Evolutionary conservation across 306 rosid species (phyloP).

Genomic region (Vigna hirtella): DNA sequence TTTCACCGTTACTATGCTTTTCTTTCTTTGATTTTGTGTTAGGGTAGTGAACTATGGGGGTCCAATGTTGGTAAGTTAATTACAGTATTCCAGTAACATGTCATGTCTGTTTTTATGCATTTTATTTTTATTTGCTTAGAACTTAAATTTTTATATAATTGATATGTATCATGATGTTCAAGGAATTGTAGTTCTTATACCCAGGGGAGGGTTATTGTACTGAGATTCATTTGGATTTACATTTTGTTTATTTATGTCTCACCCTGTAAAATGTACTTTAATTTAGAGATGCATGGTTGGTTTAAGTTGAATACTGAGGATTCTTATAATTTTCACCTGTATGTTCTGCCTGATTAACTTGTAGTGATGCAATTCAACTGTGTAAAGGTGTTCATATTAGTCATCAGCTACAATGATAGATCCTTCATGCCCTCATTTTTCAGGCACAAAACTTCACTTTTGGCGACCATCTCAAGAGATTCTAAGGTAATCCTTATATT

Average conservation of each 20-base stretch:
- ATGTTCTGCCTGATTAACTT: slow-evolving; percentile 9
- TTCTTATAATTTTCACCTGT: slow-evolving; percentile 9
- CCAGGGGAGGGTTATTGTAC: not conserved
- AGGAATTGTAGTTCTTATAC: slow-evolving; percentile 1
- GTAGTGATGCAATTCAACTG: not conserved
- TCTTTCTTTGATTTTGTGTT: slow-evolving; percentile 1
- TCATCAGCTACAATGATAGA: slow-evolving; percentile 35
- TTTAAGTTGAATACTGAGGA: slow-evolving; percentile 16
- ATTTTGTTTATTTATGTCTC: slow-evolving; percentile 3
- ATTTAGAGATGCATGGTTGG: slow-evolving; percentile 3
- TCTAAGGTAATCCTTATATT: slow-evolving; percentile 65
- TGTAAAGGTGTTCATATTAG: not conserved
- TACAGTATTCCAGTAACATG: not conserved
- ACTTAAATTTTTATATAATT: too few species aligned
- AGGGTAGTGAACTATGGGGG: slow-evolving; percentile 9
- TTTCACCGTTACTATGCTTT: slow-evolving; percentile 4
- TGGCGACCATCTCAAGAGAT: slow-evolving; percentile 81
- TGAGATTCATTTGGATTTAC: slow-evolving; percentile 21
- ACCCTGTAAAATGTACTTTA: slow-evolving; percentile 1
- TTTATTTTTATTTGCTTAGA: too few species aligned
- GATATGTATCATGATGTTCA: too few species aligned
- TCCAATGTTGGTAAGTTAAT: slow-evolving; percentile 3
- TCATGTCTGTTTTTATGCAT: too few species aligned
- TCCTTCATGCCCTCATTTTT: slow-evolving; percentile 44
- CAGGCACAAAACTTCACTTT: slow-evolving; percentile 81